phyloP scores from a whole-genome alignment of 73 alveolate genomes.

The Paramecium octaurelia region DNA sequence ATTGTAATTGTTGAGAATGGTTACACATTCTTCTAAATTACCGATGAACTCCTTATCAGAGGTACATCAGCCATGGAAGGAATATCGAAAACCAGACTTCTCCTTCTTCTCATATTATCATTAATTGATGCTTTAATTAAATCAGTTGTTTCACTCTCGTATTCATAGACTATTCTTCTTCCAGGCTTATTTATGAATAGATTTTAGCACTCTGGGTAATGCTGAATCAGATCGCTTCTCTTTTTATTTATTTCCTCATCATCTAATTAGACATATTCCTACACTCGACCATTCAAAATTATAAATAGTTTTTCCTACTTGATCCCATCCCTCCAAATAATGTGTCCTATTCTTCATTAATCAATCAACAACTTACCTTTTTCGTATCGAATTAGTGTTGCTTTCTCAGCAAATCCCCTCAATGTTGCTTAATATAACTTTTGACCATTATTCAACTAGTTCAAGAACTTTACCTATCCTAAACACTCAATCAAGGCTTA shows the following conservation, averaged over 20 bases:
- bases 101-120: conserved; percentile 20
- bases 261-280: neutral
- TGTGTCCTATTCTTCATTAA: conserved; percentile 5
- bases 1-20: neutral
- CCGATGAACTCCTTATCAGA: neutral
- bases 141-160: neutral
- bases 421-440: neutral
- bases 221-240: neutral
- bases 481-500: neutral
- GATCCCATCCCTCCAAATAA: neutral
- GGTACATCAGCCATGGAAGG: neutral
- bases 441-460: neutral
- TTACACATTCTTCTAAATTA: neutral
- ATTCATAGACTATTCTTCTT: conserved; percentile 14
- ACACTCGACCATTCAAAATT: neutral
- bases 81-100: neutral
- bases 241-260: neutral
- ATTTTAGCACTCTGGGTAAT: neutral
- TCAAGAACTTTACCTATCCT: neutral
- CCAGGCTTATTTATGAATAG: neutral
- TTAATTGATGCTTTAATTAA: neutral
- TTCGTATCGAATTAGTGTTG: neutral
- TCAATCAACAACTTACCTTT: neutral
- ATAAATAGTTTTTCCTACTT: neutral
- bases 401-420: neutral